Conservation (phyloP, 306 rosid species). For the Psophocarpus tetragonolobus region DNA sequence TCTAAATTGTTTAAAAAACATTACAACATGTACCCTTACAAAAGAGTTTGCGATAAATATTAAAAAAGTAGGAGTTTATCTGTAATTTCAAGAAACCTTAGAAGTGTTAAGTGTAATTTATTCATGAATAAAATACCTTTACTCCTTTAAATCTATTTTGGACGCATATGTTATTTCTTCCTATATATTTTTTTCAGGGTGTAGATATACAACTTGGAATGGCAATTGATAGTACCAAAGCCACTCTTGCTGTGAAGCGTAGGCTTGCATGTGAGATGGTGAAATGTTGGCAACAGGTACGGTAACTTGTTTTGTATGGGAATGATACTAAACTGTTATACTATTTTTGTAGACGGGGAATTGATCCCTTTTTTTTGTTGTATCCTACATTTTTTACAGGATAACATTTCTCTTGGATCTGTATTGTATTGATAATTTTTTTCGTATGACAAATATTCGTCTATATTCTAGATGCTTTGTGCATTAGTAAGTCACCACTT, state of each 20-base stretch:
- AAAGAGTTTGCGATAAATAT: no score
- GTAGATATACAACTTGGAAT: conserved; percentile 96
- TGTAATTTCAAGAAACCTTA: no score
- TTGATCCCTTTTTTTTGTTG: not conserved
- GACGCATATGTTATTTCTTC: conserved; percentile 9
- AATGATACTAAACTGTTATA: not conserved
- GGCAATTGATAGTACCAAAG: conserved; percentile 97
- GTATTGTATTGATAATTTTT: not conserved
- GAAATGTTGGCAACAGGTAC: conserved; percentile 98
- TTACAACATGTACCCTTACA: no score
- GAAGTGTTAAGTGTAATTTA: no score
- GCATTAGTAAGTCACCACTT: not conserved
- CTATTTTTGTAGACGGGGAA: not conserved
- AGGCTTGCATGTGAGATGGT: conserved; percentile 99
- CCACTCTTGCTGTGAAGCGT: conserved; percentile 98
- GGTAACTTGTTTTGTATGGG: not conserved
- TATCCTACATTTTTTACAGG: not conserved
- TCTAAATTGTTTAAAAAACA: no score
- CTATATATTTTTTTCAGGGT: conserved; percentile 61
- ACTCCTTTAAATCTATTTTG: conserved; percentile 11
- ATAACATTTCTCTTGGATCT: not conserved
- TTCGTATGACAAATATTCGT: not conserved
- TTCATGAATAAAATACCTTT: no score
- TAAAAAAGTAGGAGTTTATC: no score
- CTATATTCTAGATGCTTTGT: not conserved